A percentile compares a stretch with the other conserved stretches of the same genome.
These are phyloP conservation scores for Trichoderma sp. DNA, from an alignment of 2,329 filamentous ascomycete genomes.

Conservation along the genomic window DNA sequence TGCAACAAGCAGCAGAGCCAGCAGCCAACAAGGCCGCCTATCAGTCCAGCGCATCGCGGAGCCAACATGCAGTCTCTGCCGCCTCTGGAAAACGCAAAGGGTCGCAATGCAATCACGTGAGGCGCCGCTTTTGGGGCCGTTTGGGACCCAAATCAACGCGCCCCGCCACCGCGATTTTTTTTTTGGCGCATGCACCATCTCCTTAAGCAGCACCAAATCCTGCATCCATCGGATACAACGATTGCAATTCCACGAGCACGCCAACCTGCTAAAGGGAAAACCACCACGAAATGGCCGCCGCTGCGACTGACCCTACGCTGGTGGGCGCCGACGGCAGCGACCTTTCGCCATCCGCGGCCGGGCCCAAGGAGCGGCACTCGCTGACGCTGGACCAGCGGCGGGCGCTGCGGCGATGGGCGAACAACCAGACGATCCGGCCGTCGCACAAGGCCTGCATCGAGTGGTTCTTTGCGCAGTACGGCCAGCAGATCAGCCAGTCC, in stretches of 20 bases:
- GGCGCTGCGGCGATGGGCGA: slow-evolving; percentile 61
- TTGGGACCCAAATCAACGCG: slow-evolving; percentile 5
- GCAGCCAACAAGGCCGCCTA: slow-evolving; percentile 1
- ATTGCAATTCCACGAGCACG: slow-evolving; percentile 38
- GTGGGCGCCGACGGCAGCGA: slow-evolving; percentile 33
- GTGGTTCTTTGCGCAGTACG: slow-evolving; percentile 61
- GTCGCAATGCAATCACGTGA: slow-evolving; percentile 13
- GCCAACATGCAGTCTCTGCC: slow-evolving; percentile 1
- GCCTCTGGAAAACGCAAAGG: background rate
- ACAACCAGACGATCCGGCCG: slow-evolving; percentile 56
- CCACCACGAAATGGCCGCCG: slow-evolving; percentile 40
- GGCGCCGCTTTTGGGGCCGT: background rate
- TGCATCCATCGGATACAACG: slow-evolving; percentile 44
- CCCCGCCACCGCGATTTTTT: slow-evolving; percentile 37
- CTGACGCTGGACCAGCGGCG: slow-evolving; percentile 64
- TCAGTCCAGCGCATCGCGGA: slow-evolving; percentile 11
- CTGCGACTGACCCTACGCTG: slow-evolving; percentile 44
- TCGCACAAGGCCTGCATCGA: slow-evolving; percentile 65
- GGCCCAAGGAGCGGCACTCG: slow-evolving; percentile 56
- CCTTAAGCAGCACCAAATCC: slow-evolving; percentile 42
- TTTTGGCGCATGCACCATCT: slow-evolving; percentile 33
- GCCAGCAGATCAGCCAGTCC: slow-evolving; percentile 63
- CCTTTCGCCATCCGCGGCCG: slow-evolving; percentile 22
- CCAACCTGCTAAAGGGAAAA: slow-evolving; percentile 34
- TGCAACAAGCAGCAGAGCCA: background rate